Percentiles rank a stretch among this genome's conserved stretches.
Conservation (phyloP, 768 basidiomycete species). For the Mycena capillaripes region DNA sequence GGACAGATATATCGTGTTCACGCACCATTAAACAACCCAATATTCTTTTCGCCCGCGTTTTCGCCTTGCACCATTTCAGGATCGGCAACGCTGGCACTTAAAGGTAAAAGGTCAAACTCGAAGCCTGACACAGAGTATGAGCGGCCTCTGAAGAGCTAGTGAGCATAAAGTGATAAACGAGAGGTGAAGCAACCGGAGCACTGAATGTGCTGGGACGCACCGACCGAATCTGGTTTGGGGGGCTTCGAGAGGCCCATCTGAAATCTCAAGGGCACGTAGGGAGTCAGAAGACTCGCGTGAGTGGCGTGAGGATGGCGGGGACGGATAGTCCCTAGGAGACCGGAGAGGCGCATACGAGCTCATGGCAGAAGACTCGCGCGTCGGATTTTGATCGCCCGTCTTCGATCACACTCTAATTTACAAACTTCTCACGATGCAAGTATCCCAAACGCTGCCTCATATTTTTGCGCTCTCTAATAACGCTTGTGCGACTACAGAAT, state of each 20-base stretch:
- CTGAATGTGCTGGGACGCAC: conserved; percentile 42
- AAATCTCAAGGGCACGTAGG: conserved; percentile 83
- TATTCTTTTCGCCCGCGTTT: conserved; percentile 72
- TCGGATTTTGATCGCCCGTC: not conserved
- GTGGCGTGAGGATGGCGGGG: conserved; percentile 57
- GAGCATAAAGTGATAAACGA: too few species aligned
- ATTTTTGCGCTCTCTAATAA: conserved; percentile 59
- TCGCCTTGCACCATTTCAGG: conserved; percentile 65
- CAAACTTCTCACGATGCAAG: too few species aligned
- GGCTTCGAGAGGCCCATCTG: conserved; percentile 65
- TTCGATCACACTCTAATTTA: not conserved
- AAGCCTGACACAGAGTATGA: conserved; percentile 83
- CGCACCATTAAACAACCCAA: conserved; percentile 83
- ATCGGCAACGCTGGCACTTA: conserved; percentile 83
- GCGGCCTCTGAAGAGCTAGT: conserved; percentile 62
- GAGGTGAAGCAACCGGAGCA: not conserved
- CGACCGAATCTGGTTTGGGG: conserved; percentile 50
- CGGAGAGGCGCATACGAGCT: conserved; percentile 61
- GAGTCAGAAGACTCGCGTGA: conserved; percentile 76
- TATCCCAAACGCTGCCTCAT: not conserved
- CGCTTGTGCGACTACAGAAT: conserved; percentile 81
- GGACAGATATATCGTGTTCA: conserved; percentile 4
- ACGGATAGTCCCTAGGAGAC: conserved; percentile 54
- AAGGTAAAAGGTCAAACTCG: conserved; percentile 85
- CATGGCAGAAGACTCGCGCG: conserved; percentile 50